Evolutionary conservation across 768 basidiomycete species (phyloP).

Genomic region (Mycena pura): DNA sequence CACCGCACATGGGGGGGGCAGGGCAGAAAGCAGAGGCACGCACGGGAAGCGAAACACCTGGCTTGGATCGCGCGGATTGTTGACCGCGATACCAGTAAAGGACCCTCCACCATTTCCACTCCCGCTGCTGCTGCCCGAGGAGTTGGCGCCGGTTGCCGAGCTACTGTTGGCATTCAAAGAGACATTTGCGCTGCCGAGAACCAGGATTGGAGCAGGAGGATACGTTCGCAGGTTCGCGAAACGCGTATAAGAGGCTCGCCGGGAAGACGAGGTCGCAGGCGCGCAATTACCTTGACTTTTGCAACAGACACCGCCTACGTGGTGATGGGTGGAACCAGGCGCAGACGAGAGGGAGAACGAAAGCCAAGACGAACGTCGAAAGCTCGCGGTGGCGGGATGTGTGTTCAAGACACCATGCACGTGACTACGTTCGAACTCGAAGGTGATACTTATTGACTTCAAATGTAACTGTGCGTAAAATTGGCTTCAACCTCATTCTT

Average conservation of each 20-base stretch:
- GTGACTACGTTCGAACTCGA: too few relatives aligned
- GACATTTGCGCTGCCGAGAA: not conserved
- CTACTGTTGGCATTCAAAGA: not conserved
- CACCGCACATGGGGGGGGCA: not conserved
- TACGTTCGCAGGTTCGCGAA: slow-evolving; percentile 38
- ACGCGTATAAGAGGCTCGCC: slow-evolving; percentile 67
- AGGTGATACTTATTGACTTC: too few relatives aligned
- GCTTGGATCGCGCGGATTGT: slow-evolving; percentile 70
- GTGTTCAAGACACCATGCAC: too few relatives aligned
- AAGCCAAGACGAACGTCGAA: too few relatives aligned
- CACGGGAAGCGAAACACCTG: slow-evolving; percentile 85
- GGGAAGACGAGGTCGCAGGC: slow-evolving; percentile 69
- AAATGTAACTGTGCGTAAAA: too few relatives aligned
- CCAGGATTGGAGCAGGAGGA: not conserved
- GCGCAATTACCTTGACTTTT: slow-evolving; percentile 75
- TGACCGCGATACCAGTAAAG: slow-evolving; percentile 58
- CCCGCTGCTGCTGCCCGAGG: slow-evolving; percentile 35
- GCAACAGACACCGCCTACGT: slow-evolving; percentile 34
- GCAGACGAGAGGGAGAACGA: too few relatives aligned
- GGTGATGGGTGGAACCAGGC: too few relatives aligned
- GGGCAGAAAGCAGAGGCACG: slow-evolving; percentile 25
- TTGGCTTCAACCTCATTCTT: too few relatives aligned
- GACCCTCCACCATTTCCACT: slow-evolving; percentile 43
- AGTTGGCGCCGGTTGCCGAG: too few relatives aligned
- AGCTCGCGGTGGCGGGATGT: too few relatives aligned